Conservation (phyloP, 192 early-diverging fungal genomes). For the Linnemannia elongata region DNA sequence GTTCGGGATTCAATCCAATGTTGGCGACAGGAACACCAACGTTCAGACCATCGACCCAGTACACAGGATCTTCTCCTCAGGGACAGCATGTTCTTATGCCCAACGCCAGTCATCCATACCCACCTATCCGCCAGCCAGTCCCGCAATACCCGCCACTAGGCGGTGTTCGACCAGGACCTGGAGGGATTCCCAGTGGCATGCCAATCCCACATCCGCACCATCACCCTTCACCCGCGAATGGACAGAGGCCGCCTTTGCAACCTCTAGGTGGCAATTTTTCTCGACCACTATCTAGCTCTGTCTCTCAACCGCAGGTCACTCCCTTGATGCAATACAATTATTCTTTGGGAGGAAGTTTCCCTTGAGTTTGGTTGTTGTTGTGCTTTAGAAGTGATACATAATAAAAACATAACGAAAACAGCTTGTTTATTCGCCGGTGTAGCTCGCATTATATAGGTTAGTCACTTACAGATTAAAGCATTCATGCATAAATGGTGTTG, state of each 20-base stretch:
- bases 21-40: slow-evolving; percentile 21
- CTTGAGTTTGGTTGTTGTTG: neutral
- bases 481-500: too few species aligned
- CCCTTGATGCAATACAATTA: slow-evolving; percentile 47
- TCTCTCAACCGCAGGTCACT: neutral
- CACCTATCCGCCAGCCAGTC: neutral
- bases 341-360: slow-evolving; percentile 13
- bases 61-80: slow-evolving; percentile 17
- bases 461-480: too few species aligned
- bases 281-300: slow-evolving; percentile 1
- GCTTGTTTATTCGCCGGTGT: too few species aligned
- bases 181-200: slow-evolving; percentile 19
- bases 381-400: neutral
- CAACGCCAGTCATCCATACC: neutral
- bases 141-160: slow-evolving; percentile 25
- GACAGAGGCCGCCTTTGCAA: slow-evolving; percentile 10
- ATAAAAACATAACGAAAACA: neutral
- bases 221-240: neutral
- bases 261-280: slow-evolving; percentile 5
- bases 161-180: neutral
- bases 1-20: slow-evolving; percentile 30
- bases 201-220: slow-evolving; percentile 31
- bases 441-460: too few species aligned
- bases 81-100: neutral
- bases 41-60: slow-evolving; percentile 36